Evolutionary conservation across 2,329 filamentous ascomycete species (phyloP), one percentile per base, ranked within the genome.

Genomic region (Xylaria sp.): DNA sequence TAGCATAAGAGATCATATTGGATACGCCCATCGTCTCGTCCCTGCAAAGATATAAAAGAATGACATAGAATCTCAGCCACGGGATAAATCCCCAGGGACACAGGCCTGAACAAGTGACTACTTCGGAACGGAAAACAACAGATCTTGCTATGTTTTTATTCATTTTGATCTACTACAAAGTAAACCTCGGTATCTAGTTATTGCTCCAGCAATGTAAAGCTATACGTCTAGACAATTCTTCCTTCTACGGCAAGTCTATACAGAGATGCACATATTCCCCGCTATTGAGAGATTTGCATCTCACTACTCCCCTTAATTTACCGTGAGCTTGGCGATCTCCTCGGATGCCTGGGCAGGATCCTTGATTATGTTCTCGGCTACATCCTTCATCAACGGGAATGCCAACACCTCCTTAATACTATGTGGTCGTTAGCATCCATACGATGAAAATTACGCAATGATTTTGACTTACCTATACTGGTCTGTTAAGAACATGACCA

Each of bases 401-500:
- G 95, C 90, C 71, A 98, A 84, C 2, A 98, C 95, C 83, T 99
- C 96, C 83, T 96, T 94, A 81, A 99, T 99, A 75, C 72, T 73
- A 46, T 67, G n/a, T 25, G 25, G 15, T 33, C 55, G 71, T 72
- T 36, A 72, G 64, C 43, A 31, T 52, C n/a, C 23, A 43, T 46
- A 28, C n/a, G 13, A 25, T 7, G 5, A 13, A 0, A 15, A 12
- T 4, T 15, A 31, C n/a, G 28, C 23, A 46, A 31, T 20, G 3
- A 13, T 3, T 10, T 39, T 20, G 1, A 48, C 71, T 55, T 55
- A 69, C 71, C 89, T 93, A 85, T 97, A 96, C 84, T 97, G 93
- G 83, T 98, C 90, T 58, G 95, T 97, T 81, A 98, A 84, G 88
- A 97, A 97, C 94, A 97, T 97, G 80, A 94, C 92, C 81, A 97